phyloP scores from a whole-genome alignment of 2,329 filamentous ascomycete genomes.

The Conoideocrella luteorostrata region DNA sequence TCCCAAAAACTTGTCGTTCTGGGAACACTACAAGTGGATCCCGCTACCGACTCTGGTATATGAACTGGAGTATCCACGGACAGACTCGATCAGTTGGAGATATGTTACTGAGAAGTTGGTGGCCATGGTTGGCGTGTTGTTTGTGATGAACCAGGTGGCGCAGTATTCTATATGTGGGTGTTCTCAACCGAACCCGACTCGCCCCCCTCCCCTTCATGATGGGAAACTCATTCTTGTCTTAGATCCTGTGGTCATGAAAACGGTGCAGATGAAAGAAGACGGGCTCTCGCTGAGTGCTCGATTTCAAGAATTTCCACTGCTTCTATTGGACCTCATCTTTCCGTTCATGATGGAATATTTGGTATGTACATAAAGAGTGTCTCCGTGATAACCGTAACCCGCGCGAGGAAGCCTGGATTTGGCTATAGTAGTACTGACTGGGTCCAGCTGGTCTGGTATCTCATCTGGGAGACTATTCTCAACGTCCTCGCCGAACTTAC shows the following conservation, averaged over 20 bases:
- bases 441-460: conserved; percentile 59
- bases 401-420: no score
- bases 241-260: conserved; percentile 63
- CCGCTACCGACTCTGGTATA: conserved; percentile 72
- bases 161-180: conserved; percentile 62
- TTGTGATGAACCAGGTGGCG: conserved; percentile 72
- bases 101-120: conserved; percentile 68
- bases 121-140: conserved; percentile 66
- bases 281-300: conserved; percentile 55
- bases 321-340: conserved; percentile 69
- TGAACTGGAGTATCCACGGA: conserved; percentile 69
- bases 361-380: no score
- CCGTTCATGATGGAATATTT: conserved; percentile 75
- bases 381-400: no score
- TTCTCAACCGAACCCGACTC: no score
- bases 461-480: conserved; percentile 72
- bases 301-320: conserved; percentile 64
- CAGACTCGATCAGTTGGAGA: conserved; percentile 61
- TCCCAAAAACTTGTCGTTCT: conserved; percentile 60
- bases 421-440: background rate
- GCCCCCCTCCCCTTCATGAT: no score
- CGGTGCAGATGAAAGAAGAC: conserved; percentile 60
- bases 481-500: conserved; percentile 74
- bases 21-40: conserved; percentile 66
- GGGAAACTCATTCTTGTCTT: no score